Percentiles rank a stretch among this genome's conserved stretches.
These are phyloP conservation scores for Aquanectria penicillioides DNA, from an alignment of 2,329 filamentous ascomycete genomes.

Conservation along the genomic window DNA sequence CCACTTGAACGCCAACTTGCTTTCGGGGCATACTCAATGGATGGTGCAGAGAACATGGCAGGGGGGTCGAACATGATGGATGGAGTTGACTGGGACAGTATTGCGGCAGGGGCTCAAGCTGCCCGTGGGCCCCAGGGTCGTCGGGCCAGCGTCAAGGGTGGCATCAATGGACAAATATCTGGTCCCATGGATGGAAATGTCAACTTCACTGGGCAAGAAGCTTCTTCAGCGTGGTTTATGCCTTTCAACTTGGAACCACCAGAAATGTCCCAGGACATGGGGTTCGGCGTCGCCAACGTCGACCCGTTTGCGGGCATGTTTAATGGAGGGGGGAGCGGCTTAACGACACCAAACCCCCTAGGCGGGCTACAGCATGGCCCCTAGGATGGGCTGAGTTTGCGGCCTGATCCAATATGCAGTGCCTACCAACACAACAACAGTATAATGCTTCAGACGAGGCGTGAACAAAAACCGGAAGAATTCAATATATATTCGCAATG, in stretches of 20 bases:
- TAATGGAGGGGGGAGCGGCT: conserved; percentile 49
- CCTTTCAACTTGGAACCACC: conserved; percentile 91
- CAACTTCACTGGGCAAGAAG: conserved; percentile 52
- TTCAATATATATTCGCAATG: conserved; percentile 1
- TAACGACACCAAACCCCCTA: conserved; percentile 49
- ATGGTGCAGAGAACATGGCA: conserved; percentile 51
- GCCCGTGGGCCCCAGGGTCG: conserved; percentile 40
- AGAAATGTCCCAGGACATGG: conserved; percentile 62
- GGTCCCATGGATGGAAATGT: conserved; percentile 33
- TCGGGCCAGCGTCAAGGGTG: conserved; percentile 42
- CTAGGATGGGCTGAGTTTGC: conserved; percentile 34
- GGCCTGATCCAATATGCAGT: conserved; percentile 4
- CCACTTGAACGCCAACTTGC: conserved; percentile 81
- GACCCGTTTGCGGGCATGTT: conserved; percentile 64
- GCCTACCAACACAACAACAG: neutral
- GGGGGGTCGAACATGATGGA: conserved; percentile 54
- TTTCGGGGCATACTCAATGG: conserved; percentile 75
- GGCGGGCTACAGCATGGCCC: conserved; percentile 46
- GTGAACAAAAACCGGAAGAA: neutral
- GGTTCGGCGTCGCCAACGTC: conserved; percentile 52
- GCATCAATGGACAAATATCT: conserved; percentile 42
- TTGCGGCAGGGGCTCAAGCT: conserved; percentile 46
- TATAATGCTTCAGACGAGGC: neutral
- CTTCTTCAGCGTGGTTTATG: conserved; percentile 85
- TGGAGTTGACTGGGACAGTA: conserved; percentile 55